Conservation (phyloP, 1,284 basidiomycete genomes). For the Papiliotrema laurentii region DNA sequence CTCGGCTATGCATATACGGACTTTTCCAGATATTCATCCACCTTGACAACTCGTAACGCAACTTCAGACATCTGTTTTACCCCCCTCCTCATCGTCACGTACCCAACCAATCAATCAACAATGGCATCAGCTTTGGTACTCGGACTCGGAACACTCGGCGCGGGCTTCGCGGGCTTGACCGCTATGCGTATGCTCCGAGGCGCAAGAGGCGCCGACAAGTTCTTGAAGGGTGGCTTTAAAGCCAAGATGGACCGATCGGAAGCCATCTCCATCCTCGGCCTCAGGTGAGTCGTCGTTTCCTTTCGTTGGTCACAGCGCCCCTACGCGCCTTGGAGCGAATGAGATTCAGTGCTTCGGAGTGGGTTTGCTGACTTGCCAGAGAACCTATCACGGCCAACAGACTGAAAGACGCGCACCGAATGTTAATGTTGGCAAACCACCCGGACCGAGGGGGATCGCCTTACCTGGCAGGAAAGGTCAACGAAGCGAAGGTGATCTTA, state of each 20-base stretch:
- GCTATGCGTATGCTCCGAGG: conserved; percentile 51
- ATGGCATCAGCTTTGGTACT: conserved; percentile 64
- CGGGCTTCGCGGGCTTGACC: conserved; percentile 70
- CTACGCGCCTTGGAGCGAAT: neutral
- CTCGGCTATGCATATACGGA: too few species aligned
- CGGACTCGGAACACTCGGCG: conserved; percentile 73
- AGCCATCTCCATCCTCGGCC: conserved; percentile 84
- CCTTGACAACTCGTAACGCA: too few species aligned
- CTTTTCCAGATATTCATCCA: too few species aligned
- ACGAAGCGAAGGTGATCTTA: conserved; percentile 81
- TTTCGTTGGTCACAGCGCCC: too few species aligned
- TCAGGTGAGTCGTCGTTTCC: conserved; percentile 61
- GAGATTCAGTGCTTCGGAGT: neutral
- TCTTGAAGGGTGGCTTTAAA: conserved; percentile 91
- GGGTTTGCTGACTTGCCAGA: conserved; percentile 49
- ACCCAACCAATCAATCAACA: conserved; percentile 1
- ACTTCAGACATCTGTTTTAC: too few species aligned
- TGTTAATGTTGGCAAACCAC: conserved; percentile 92
- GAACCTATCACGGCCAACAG: conserved; percentile 66
- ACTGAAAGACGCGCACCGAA: conserved; percentile 84
- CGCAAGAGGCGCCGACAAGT: conserved; percentile 61
- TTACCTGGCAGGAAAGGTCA: conserved; percentile 96
- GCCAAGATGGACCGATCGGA: conserved; percentile 93
- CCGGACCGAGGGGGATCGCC: conserved; percentile 94
- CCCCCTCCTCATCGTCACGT: too few species aligned